Conservation (phyloP, 495 filamentous ascomycete genomes). For the Penicillium waksmanii region DNA sequence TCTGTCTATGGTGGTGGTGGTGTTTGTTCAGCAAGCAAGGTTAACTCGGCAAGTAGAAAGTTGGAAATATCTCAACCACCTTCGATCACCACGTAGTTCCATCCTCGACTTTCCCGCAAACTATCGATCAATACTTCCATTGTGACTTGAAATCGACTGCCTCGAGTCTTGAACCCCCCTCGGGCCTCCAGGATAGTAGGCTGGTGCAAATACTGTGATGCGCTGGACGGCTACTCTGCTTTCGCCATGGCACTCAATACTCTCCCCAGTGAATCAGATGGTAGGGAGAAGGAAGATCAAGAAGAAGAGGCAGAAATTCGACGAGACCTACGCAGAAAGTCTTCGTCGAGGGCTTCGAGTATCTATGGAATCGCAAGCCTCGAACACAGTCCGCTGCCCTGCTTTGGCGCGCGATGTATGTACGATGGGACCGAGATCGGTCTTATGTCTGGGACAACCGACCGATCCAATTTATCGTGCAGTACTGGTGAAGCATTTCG, state of each 20-base stretch:
- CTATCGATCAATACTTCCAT: conserved; percentile 21
- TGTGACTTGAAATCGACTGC: conserved; percentile 17
- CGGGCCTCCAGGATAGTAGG: conserved; percentile 16
- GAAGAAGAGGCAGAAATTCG: conserved; percentile 1
- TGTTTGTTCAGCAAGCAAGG: too few species aligned
- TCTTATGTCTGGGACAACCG: conserved; percentile 18
- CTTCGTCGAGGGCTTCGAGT: conserved; percentile 21
- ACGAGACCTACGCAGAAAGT: conserved; percentile 16
- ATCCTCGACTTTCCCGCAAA: conserved; percentile 16
- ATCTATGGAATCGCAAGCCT: conserved; percentile 21
- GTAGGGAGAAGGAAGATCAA: background rate
- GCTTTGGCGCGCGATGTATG: conserved; percentile 23
- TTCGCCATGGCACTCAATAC: conserved; percentile 20
- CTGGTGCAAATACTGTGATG: conserved; percentile 21
- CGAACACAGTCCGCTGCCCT: conserved; percentile 19
- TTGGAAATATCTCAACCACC: conserved; percentile 16
- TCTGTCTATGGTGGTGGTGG: background rate
- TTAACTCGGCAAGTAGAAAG: conserved; percentile 10
- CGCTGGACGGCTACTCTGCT: conserved; percentile 16
- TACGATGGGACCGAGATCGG: conserved; percentile 19
- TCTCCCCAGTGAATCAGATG: background rate
- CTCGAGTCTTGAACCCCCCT: conserved; percentile 14
- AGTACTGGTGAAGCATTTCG: conserved; percentile 22
- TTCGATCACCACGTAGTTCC: conserved; percentile 18
- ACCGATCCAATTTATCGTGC: conserved; percentile 19